Evolutionary conservation across 208 protist species (phyloP), one percentile per base, ranked within the genome.

Genomic region (Crithidia expoeki): DNA sequence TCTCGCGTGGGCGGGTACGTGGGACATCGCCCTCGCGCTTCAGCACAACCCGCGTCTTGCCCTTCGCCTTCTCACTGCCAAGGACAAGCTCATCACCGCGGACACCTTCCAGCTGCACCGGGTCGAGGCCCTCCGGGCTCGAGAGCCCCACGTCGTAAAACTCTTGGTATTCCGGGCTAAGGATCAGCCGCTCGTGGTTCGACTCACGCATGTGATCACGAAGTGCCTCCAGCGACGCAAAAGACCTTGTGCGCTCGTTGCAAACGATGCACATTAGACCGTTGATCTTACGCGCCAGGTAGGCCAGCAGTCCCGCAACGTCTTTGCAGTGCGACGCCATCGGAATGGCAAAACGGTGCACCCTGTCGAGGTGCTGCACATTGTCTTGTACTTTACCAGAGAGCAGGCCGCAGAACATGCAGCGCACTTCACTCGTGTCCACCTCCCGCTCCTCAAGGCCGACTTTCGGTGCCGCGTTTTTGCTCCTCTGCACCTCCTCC

Each of bases 221-320:
- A 44, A 97, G 79, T 4, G 90, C 88, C 23, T 83, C 82, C n/a
- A 97, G 71, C 23, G 90, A 92, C 11, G 59, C 4, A 53, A 89
- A 93, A 25, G 81, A 79, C 33, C 79, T 80, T 2, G 90, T 95
- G 55, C 89, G 87, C 68, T 91, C 88, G 40, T 87, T 89, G 79
- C 93, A 97, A 14, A 97, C 93, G 28, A 97, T 72, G 68, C 93
- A 97, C 55, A 97, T 59, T 2, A 95, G 74, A 52, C 93, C 93
- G 58, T 95, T 97, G 44, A 89, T 76, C 76, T 97, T 97, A 0
- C 93, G 93, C 17, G 93, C 81, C 21, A 97, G 56, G 58, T 97
- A 97, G 4, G 53, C 64, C 17, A 97, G 63, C 33, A 97, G 75
- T 4, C 83, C 93, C 12, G 49, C 30, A 3, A 80, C 64, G 65